These are phyloP conservation scores for Acer negundo DNA, from an alignment of 345 rosid genomes.

Conservation along the genomic window DNA sequence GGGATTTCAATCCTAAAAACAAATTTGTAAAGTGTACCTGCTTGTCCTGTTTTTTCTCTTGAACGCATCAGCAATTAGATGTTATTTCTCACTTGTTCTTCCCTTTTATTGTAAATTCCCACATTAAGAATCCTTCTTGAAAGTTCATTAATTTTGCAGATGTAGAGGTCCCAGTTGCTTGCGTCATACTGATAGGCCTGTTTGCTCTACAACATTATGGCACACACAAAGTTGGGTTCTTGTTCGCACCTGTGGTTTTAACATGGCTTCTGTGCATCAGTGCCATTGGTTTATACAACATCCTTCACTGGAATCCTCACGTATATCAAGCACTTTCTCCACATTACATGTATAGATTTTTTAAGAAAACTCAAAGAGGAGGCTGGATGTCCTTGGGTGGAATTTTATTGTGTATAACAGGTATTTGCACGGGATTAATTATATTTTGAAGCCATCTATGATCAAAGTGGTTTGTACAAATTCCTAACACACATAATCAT, in stretches of 20 bases:
- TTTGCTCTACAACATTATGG: conserved; percentile 95
- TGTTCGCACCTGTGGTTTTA: conserved; percentile 84
- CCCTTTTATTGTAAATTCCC: too few relatives aligned
- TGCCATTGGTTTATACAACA: conserved; percentile 73
- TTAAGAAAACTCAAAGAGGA: conserved; percentile 72
- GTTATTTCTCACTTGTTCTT: not conserved
- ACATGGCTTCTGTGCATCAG: conserved; percentile 83
- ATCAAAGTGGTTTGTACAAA: not conserved
- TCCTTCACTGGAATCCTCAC: conserved; percentile 79
- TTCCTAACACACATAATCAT: not conserved
- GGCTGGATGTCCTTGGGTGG: conserved; percentile 97
- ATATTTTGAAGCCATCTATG: conserved; percentile 8
- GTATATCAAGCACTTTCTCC: conserved; percentile 90
- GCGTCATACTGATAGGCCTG: conserved; percentile 70
- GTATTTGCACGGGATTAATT: conserved; percentile 26
- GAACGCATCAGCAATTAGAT: not conserved
- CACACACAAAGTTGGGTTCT: conserved; percentile 83
- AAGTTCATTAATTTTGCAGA: conserved; percentile 49
- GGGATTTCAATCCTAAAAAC: not conserved
- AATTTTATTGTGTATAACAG: conserved; percentile 82
- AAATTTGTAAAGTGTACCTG: not conserved
- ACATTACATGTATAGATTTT: conserved; percentile 68
- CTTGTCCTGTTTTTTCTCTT: not conserved
- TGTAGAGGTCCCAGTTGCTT: conserved; percentile 75
- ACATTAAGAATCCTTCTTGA: not conserved